Evolutionary conservation across 306 rosid genomes (phyloP).

Genomic region (Dryas drummondii): DNA sequence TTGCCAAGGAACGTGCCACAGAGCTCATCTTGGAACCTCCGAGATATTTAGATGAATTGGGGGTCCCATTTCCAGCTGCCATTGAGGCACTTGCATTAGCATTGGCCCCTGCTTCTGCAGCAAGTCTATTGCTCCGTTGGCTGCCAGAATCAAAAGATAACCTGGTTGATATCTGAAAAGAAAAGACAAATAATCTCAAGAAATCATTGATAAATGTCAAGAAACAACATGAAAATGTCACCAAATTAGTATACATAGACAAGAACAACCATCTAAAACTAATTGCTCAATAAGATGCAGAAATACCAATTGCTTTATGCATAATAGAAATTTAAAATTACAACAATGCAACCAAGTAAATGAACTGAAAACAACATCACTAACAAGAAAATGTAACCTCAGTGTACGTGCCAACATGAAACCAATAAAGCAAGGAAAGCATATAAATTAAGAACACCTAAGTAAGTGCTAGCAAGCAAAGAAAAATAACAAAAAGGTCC

Average conservation of each 20-base stretch:
- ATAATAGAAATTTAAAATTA: not conserved
- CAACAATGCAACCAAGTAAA: not conserved
- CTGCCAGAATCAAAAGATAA: conserved; percentile 93
- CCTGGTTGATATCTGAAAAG: conserved; percentile 77
- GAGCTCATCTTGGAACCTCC: conserved; percentile 78
- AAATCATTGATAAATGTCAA: not conserved
- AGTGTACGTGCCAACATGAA: not conserved
- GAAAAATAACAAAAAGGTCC: too few relatives aligned
- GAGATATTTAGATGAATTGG: conserved; percentile 72
- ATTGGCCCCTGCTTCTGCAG: conserved; percentile 66
- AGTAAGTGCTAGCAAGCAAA: too few relatives aligned
- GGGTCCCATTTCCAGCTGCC: conserved; percentile 71
- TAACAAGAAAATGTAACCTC: not conserved
- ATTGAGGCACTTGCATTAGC: conserved; percentile 53
- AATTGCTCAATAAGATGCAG: not conserved
- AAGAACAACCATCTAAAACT: not conserved
- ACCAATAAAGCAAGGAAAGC: too few relatives aligned
- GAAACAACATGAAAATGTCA: conserved; percentile 5
- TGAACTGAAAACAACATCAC: not conserved
- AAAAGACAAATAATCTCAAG: not conserved
- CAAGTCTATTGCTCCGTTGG: conserved; percentile 83
- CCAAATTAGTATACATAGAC: not conserved
- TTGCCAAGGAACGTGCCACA: conserved; percentile 65
- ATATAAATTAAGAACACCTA: too few relatives aligned
- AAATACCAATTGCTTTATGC: not conserved